Base-by-base conservation (phyloP, 2,329 filamentous ascomycete genomes). In the Macroventuria anomochaeta region DNA sequence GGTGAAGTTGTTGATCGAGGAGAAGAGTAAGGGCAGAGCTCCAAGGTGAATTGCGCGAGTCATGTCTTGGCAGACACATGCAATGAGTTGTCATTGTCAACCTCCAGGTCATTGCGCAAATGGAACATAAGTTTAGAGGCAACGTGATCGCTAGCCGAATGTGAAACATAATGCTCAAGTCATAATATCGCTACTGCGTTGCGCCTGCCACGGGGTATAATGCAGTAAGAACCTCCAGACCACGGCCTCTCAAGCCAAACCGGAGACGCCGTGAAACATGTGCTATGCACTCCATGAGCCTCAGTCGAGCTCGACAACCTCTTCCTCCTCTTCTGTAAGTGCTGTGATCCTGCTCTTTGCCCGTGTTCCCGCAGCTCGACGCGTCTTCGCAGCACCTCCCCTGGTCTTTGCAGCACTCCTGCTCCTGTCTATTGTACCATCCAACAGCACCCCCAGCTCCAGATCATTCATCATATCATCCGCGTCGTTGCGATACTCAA, bases 241-340 rank as follows among this genome's bases (percentile, higher is more conserved):
- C 11, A 41, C n/a, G 15, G 2, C 20, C 15, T 21, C 10, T 13
- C 7, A 18, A 36, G 18, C 21, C n/a, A 29, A 17, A 7, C 23
- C 17, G 2, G 10, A 17, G 34, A 40, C 36, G 20, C 34, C 21
- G 6, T 20, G 28, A 7, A 17, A 39, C 26, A 21, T 21, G 15
- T 6, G 28, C n/a, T 29, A 23, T 5, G 8, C 34, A 23, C 5
- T 18, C 20, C n/a, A 23, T n/a, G 11, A 46, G n/a, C 21, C 6
- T 68, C 57, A 71, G 32, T 69, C 65, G 38, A 72, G 31, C 46
- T 71, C 69, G 15, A 72, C 61, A 23, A 59, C 53, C 5, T 64
- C 60, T 18, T 67, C 67, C 0, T 67, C 61, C 7, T 61, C 67
- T 7, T 60, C 64, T 2, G 46, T 31, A 10, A 67, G 37, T 46